Evolutionary conservation across 2,329 filamentous ascomycete genomes (phyloP).

Genomic region (Huntiella bhutanensis): DNA sequence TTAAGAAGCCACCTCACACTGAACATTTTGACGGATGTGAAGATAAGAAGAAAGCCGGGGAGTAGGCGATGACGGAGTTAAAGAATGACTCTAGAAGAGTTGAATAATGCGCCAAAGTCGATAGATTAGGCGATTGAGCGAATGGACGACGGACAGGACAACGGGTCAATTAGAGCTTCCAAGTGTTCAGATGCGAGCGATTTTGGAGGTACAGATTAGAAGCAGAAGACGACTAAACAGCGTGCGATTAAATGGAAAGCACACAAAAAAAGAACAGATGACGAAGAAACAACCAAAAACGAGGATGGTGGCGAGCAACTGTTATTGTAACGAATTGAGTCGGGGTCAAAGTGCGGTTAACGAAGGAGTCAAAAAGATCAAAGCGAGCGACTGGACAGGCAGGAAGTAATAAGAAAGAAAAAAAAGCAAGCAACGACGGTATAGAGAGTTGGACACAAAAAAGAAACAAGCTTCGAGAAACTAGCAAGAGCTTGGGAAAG

Average conservation of each 20-base stretch:
- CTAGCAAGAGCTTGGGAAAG: no score
- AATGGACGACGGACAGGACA: not conserved
- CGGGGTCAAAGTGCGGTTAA: no score
- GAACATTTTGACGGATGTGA: constrained; percentile 16
- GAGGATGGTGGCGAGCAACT: no score
- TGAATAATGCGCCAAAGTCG: not conserved
- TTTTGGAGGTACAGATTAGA: no score
- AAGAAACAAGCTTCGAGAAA: not conserved
- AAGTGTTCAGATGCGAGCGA: no score
- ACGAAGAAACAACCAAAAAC: not conserved
- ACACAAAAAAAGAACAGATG: constrained; percentile 13
- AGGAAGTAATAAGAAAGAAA: not conserved
- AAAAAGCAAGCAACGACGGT: not conserved
- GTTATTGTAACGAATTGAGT: no score
- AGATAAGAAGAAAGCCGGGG: not conserved
- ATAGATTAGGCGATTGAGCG: not conserved
- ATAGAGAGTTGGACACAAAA: not conserved
- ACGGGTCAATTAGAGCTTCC: not conserved
- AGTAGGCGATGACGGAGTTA: not conserved
- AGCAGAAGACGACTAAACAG: no score
- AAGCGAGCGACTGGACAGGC: not conserved
- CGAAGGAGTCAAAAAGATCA: not conserved
- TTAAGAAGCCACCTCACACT: constrained; percentile 28
- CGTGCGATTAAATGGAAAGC: constrained; percentile 17
- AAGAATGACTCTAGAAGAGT: not conserved